These are phyloP conservation scores for Trichoderma hamatum DNA, from an alignment of 2,329 filamentous ascomycete genomes.

Conservation along the genomic window DNA sequence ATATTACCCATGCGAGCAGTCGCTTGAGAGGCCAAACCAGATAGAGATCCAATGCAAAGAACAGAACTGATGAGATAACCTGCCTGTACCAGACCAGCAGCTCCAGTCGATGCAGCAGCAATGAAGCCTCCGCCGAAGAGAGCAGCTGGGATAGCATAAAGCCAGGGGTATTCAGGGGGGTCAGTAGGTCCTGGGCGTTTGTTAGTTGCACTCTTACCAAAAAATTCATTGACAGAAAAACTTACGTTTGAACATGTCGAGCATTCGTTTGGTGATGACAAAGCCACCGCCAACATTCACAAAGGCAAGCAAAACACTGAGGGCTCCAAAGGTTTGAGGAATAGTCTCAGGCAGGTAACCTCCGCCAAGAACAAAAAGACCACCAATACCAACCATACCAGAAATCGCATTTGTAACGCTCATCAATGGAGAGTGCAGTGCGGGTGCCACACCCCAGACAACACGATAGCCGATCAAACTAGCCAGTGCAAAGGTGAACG, in stretches of 20 bases:
- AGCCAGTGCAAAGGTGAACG: slow-evolving; percentile 81
- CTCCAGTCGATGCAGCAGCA: slow-evolving; percentile 77
- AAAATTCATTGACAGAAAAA: neutral
- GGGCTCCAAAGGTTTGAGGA: slow-evolving; percentile 75
- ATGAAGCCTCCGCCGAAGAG: slow-evolving; percentile 82
- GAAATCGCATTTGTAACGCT: slow-evolving; percentile 92
- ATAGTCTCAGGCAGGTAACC: slow-evolving; percentile 77
- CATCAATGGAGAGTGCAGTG: slow-evolving; percentile 87
- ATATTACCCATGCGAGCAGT: slow-evolving; percentile 86
- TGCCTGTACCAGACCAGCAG: slow-evolving; percentile 82
- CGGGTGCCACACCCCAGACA: slow-evolving; percentile 83
- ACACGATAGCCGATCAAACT: slow-evolving; percentile 86
- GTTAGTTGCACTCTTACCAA: slow-evolving; percentile 28
- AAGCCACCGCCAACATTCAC: slow-evolving; percentile 90
- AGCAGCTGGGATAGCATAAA: slow-evolving; percentile 76
- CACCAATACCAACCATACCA: slow-evolving; percentile 86
- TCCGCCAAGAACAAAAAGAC: slow-evolving; percentile 85
- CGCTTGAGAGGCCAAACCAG: slow-evolving; percentile 76
- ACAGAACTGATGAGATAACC: slow-evolving; percentile 85
- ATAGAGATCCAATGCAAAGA: slow-evolving; percentile 82
- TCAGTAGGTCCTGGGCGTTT: slow-evolving; percentile 67
- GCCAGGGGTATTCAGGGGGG: slow-evolving; percentile 84
- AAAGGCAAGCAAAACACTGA: slow-evolving; percentile 81
- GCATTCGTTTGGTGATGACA: slow-evolving; percentile 89
- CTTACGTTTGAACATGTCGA: slow-evolving; percentile 83